Base-by-base conservation (phyloP, 2,329 filamentous ascomycete species). In the Truncatella angustata region DNA sequence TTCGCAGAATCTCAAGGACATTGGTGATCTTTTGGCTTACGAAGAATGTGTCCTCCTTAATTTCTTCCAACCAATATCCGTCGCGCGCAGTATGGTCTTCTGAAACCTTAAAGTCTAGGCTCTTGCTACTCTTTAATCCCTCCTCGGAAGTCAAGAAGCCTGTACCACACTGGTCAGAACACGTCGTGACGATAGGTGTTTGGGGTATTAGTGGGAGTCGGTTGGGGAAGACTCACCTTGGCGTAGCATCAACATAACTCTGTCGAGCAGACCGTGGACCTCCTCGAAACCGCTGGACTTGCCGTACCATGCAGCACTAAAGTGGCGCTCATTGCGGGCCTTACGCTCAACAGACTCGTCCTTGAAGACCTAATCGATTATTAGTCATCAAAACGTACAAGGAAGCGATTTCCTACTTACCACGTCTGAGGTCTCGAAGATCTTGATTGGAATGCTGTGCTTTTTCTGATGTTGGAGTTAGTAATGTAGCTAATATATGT, bases 281-380 rank as follows among this genome's bases (percentile, higher is more conserved):
- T 95, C 78, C 73, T 99, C 94, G 70, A 99, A 99, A 37, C 94
- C 94, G 61, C 87, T 92, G 4, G 86, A 90, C 79, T 94, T 96
- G 66, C 92, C 92, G 72, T 93, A 97, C 82, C 88, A 96, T 1
- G 91, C 92, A 10, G 43, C 43, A n/a, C 90, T 91, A 69, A 96
- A 97, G 74, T 96, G 93, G 51, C 93, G 81, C 78, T 97, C 90
- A 70, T 99, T 99, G 60, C 91, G 84, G 61, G 86, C 88, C 76
- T 91, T 91, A 58, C 94, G 85, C 79, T 99, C 94, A 43, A 85
- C 72, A 12, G n/a, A n/a, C n/a, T n/a, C n/a, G n/a, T n/a, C n/a
- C n/a, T n/a, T n/a, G n/a, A n/a, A n/a, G n/a, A n/a, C n/a, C n/a
- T n/a, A n/a, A n/a, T n/a, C n/a, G n/a, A n/a, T n/a, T n/a, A n/a